Evolutionary conservation across 148 eudicot species (phyloP), one percentile per base, ranked within the genome.

Genomic region (Linanthus parryae): DNA sequence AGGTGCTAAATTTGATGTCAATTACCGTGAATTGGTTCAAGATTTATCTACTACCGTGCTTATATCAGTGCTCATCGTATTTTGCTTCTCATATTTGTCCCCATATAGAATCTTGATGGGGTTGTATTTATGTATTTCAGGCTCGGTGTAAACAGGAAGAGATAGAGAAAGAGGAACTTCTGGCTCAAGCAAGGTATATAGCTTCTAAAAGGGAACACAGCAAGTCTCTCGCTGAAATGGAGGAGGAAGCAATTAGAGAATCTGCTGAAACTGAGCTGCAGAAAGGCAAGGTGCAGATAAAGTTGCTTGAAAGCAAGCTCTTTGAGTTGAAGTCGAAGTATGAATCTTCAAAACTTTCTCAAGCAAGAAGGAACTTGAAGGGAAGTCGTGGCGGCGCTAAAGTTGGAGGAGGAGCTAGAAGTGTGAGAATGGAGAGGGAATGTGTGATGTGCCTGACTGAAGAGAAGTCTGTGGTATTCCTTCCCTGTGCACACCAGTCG

Each of bases 401-500:
- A 19, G 13, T n/a, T n/a, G n/a, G n/a, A n/a, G n/a, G n/a, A n/a
- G n/a, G n/a, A n/a, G n/a, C n/a, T 9, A 80, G 85, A 55, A 83
- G 88, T 25, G 94, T 81, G 15, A 84, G 74, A 63, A 66, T 85
- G 27, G 96, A 84, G 12, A 64, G 89, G 42, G 96, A 88, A 45
- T 88, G 97, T 19, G 94, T 84, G 48, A 84, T 88, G 94, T 88
- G 97, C 69, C 67, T 84, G 21, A 72, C 90, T 1, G 90, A 84
- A 58, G 97, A 88, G 65, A 84, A 79, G 80, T 82, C 90, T 0
- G 82, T 84, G 7, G 81, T 88, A 56, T 88, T 88, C 48, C 94
- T 84, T 27, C 97, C 97, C 2, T 88, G 97, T 53, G 94, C 94
- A 7, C 97, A 88, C 73, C 97, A 88, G 59, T 86, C 82, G 66